These are phyloP conservation scores for Cordyceps cicadae DNA, from an alignment of 2,329 filamentous ascomycete genomes.

Conservation along the genomic window DNA sequence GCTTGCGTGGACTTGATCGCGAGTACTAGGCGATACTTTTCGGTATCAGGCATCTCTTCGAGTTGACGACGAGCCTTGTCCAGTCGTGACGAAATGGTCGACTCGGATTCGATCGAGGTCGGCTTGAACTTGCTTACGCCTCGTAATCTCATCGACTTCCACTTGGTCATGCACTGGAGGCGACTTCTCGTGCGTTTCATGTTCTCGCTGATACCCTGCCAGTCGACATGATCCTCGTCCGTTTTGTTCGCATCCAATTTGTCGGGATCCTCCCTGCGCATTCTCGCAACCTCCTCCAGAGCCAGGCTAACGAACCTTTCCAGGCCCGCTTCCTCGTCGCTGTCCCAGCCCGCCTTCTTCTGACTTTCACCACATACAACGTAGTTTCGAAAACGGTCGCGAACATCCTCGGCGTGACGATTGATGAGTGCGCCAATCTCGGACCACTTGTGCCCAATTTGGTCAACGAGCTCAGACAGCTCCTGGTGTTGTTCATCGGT, in stretches of 20 bases:
- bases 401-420: conserved; percentile 56
- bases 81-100: conserved; percentile 32
- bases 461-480: conserved; percentile 29
- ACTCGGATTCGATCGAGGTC: conserved; percentile 24
- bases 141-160: conserved; percentile 40
- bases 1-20: conserved; percentile 35
- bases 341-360: conserved; percentile 49
- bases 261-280: conserved; percentile 24
- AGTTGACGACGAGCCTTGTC: conserved; percentile 36
- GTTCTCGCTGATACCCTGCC: conserved; percentile 53
- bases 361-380: conserved; percentile 48
- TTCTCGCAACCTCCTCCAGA: too few relatives aligned
- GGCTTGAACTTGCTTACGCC: conserved; percentile 26
- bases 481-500: conserved; percentile 30
- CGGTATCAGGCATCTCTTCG: conserved; percentile 32
- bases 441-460: background rate
- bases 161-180: conserved; percentile 62
- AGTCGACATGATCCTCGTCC: conserved; percentile 52
- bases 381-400: conserved; percentile 64
- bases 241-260: conserved; percentile 11
- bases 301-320: background rate
- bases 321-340: conserved; percentile 44
- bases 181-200: conserved; percentile 56
- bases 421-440: conserved; percentile 25
- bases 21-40: conserved; percentile 36